phyloP scores from a whole-genome alignment of 1,284 basidiomycete species.

The Malassezia japonica region DNA sequence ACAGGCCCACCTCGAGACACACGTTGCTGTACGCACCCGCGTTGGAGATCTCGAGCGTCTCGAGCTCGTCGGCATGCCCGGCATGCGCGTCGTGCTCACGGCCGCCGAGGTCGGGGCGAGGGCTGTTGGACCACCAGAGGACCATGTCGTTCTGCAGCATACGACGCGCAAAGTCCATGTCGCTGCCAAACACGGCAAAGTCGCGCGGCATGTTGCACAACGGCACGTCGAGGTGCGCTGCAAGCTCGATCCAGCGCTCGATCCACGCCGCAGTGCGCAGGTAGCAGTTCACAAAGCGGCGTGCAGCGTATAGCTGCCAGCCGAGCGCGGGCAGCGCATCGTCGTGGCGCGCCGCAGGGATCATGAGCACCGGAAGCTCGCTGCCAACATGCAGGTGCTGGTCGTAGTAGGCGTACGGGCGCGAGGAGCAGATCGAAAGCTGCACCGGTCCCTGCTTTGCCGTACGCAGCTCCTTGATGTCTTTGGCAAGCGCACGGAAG shows the following conservation, averaged over 20 bases:
- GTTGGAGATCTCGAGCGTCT: slow-evolving; percentile 76
- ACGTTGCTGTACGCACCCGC: slow-evolving; percentile 87
- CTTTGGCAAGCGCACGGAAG: slow-evolving; percentile 76
- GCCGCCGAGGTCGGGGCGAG: slow-evolving; percentile 84
- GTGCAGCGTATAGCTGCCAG: slow-evolving; percentile 54
- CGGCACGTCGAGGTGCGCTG: slow-evolving; percentile 85
- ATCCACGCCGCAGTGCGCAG: slow-evolving; percentile 70
- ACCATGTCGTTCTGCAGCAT: slow-evolving; percentile 78
- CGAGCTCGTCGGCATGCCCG: slow-evolving; percentile 49
- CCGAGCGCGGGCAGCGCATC: slow-evolving; percentile 56
- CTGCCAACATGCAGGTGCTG: slow-evolving; percentile 58
- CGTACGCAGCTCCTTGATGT: slow-evolving; percentile 59
- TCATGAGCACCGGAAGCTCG: slow-evolving; percentile 78
- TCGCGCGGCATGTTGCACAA: slow-evolving; percentile 81
- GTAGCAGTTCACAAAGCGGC: slow-evolving; percentile 73
- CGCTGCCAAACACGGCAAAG: slow-evolving; percentile 72
- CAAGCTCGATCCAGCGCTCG: slow-evolving; percentile 67
- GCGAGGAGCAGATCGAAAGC: slow-evolving; percentile 74
- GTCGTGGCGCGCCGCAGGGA: slow-evolving; percentile 65
- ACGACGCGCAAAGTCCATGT: slow-evolving; percentile 80
- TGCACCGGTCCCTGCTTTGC: slow-evolving; percentile 57
- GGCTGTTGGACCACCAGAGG: slow-evolving; percentile 78
- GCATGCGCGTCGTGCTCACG: slow-evolving; percentile 73
- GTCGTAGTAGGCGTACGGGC: slow-evolving; percentile 77
- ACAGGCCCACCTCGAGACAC: slow-evolving; percentile 76